Base-by-base conservation (phyloP, 2,329 filamentous ascomycete genomes). In the Diplodia mutila region DNA sequence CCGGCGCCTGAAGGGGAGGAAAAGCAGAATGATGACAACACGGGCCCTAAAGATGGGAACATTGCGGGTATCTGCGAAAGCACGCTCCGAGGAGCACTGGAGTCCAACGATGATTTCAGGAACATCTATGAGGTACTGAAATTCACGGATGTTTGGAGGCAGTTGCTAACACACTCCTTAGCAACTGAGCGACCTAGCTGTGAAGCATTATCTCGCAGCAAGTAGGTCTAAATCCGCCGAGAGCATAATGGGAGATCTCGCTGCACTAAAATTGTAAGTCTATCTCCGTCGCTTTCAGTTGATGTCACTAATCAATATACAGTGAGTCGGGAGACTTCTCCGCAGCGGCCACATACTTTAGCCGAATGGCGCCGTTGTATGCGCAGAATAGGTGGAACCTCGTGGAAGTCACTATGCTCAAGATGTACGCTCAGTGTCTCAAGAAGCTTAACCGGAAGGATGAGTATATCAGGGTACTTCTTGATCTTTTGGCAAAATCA, bases 381-480 rank as follows among this genome's bases (percentile, higher is more conserved):
- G 90, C 90, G 0, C 88, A 90, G 67, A 89, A 86, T 67, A 87
- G 89, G 54, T 98, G 95, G 94, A 88, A 86, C 65, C 82, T 90
- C 0, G 83, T 97, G 14, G 93, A 98, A 75, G 83, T 93, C 3
- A 90, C 90, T 0, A 91, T 97, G 86, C 85, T 98, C 6, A 87
- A 92, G 70, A 90, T 97, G 85, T 95, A 97, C 76, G 87, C 91
- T 0, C 86, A 87, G 59, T 98, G 94, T 76, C 84, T 99, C 32
- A 90, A 91, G 71, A 86, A 92, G 72, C 85, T 97, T 32, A 84
- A 90, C 59, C 87, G 89, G 16, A 88, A 89, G 69, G 91, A 94
- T 64, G 92, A 97, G 69, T 96, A 93, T 73, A 88, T 94, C 18
- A 87, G 87, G 27, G 89, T 91, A 9, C 85, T 92, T 9, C 82